phyloP scores from a whole-genome alignment of 208 protist species.

The Trypanosoma cruzi region DNA sequence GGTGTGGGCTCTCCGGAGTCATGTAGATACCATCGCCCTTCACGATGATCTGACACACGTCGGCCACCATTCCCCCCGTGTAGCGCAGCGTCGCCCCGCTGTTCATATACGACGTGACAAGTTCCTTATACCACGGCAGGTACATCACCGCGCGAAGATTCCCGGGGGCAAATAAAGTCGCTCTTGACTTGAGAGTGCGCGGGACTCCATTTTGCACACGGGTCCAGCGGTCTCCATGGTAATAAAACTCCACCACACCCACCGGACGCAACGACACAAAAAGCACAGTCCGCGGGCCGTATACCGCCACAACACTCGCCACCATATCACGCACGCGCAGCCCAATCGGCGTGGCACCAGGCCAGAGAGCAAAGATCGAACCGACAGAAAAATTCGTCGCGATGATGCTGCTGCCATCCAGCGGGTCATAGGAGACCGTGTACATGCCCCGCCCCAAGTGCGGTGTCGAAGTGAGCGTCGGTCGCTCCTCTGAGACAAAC shows the following conservation, averaged over 20 bases:
- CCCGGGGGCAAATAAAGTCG: conserved; percentile 37
- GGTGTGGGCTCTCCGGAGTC: conserved; percentile 72
- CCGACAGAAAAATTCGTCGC: conserved; percentile 90
- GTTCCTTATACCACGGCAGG: conserved; percentile 27
- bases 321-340: conserved; percentile 23
- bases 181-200: conserved; percentile 7
- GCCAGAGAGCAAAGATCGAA: conserved; percentile 52
- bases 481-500: conserved; percentile 31
- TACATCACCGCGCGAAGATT: conserved; percentile 29
- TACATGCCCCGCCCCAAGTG: neutral
- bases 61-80: conserved; percentile 44
- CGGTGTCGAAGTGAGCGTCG: conserved; percentile 12
- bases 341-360: conserved; percentile 20
- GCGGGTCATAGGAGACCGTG: conserved; percentile 67
- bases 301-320: conserved; percentile 27
- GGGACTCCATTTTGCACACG: neutral
- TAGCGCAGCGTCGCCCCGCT: conserved; percentile 31
- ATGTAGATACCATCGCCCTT: conserved; percentile 88
- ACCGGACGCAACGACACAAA: conserved; percentile 17
- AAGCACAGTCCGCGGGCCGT: conserved; percentile 33
- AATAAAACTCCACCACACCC: conserved; percentile 24
- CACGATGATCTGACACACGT: conserved; percentile 38
- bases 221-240: neutral
- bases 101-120: conserved; percentile 21
- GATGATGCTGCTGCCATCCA: conserved; percentile 86